Evolutionary conservation across 2,329 filamentous ascomycete species (phyloP), one percentile per base, ranked within the genome.

Genomic region (Didymella pomorum): DNA sequence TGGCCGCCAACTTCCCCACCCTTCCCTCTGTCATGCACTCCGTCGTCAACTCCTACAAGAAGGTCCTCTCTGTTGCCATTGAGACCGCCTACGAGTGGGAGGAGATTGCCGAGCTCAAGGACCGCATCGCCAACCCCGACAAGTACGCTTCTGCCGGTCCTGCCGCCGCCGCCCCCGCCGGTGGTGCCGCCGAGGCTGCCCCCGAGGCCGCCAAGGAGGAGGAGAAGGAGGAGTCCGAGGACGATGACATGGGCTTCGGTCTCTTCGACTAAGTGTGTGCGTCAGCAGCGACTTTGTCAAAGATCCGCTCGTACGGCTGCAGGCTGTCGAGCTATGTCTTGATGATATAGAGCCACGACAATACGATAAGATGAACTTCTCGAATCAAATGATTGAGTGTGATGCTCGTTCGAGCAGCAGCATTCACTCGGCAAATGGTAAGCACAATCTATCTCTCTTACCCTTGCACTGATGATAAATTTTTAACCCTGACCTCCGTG

Each of bases 61-160:
- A 97, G 79, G 84, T 91, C 70, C 84, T 98, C 71, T 86, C 95
- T 70, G 88, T 97, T 75, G 96, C 95, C 75, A 80, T 99, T 76
- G 87, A 89, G 82, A 97, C 92, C 73, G 93, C 96, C 71, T 90
- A 89, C 86, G 89, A 88, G 82, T 99, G 95, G 94, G 89, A 93
- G 75, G 92, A 92, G 82, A 97, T 99, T 77, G 89, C 96, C 77
- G 87, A 97, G 83, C 90, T 99, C 84, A 99, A 99, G 91, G 95
- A 99, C 85, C 93, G 95, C 80, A 97, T 99, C 76, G 92, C 92
- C 83, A 98, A 99, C 88, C 96, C 96, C 72, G 95, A 99, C 55
- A 92, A 92, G 55, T 99, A 98, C 81, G 95, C 94, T 67, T 80
- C 92, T 47, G 84, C 93, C 68, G 92, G 90, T 68, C 92, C 94